Base-by-base conservation (phyloP, 306 rosid genomes). In the Hippophae gyantsensis region DNA sequence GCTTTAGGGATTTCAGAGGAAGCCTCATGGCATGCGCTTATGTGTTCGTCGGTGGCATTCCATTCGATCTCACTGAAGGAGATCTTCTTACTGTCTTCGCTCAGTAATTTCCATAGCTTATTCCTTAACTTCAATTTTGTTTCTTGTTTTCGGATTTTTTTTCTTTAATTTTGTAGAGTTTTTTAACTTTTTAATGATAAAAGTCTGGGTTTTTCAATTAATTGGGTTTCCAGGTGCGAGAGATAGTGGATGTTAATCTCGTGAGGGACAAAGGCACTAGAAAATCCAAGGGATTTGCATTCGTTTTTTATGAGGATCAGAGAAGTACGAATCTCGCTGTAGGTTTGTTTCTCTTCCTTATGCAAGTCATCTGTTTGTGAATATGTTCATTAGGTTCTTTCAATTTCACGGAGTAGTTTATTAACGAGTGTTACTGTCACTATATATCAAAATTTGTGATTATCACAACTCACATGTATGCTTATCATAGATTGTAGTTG, bases 11-110 rank as follows among this genome's bases (percentile, higher is more conserved):
- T 92, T 47, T 71, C 95, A 1, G 96, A 88, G 13, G 60, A 75
- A 10, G 96, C 95, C 56, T 92, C 99, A 1, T 88, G 96, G 96
- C 96, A 92, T 54, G 76, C 90, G 96, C 96, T 43, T 88, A 92
- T 65, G 84, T 92, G 6, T 92, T 71, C 57, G 79, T 78, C 46
- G 95, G 96, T 5, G 95, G 99, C 62, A 71, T 92, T 61, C 93
- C 99, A 69, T 92, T 83, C 41, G 96, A 83, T 58, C 93, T 92
- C 54, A 92, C 95, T 0, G 96, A 92, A 77, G 99, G 99, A 46
- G 99, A 92, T 69, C 93, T 92, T 11, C 82, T 92, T 11, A 93
- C 96, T 0, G 86, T 88, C 43, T 92, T 92, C 18, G 92, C 96
- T 27, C 99, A 92, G 96, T 92, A 73, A 18, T 18, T 18, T 18